Conservation (phyloP, 305 asterid species). For the Fraxinus greggii region DNA sequence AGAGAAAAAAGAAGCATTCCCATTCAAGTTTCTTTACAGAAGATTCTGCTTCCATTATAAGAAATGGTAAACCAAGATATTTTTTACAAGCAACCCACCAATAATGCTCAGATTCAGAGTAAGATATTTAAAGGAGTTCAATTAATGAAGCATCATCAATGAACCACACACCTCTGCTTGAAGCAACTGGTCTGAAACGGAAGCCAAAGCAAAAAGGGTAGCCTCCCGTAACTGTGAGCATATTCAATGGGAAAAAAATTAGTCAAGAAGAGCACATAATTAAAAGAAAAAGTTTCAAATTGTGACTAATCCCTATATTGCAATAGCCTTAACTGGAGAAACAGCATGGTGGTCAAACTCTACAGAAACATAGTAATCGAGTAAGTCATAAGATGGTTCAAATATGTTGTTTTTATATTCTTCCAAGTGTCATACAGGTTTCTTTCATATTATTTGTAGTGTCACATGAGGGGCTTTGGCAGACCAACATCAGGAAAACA, state of each 20-base stretch:
- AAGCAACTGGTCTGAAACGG: constrained; percentile 81
- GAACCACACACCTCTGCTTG: constrained; percentile 65
- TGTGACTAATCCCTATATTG: neutral
- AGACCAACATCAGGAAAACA: neutral
- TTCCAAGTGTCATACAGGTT: neutral
- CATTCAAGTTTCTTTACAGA: constrained; percentile 8
- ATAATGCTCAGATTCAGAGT: neutral
- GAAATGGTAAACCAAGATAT: neutral
- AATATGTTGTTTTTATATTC: neutral
- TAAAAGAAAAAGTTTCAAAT: neutral
- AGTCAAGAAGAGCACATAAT: constrained; percentile 14
- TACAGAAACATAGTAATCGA: neutral
- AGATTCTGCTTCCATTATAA: neutral
- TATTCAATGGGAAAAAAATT: constrained; percentile 12
- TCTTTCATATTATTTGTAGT: neutral
- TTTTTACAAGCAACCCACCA: constrained; percentile 17
- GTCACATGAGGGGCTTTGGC: neutral
- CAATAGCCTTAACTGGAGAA: neutral
- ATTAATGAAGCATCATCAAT: constrained; percentile 8
- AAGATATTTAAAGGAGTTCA: constrained; percentile 6
- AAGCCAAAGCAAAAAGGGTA: constrained; percentile 77
- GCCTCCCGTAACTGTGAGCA: constrained; percentile 89
- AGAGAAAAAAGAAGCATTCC: constrained; percentile 22
- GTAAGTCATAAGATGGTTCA: neutral
- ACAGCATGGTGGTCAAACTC: constrained; percentile 9